Evolutionary conservation across 805 yeast species (phyloP).

Genomic region (Wickerhamiella vanderwaltii): DNA sequence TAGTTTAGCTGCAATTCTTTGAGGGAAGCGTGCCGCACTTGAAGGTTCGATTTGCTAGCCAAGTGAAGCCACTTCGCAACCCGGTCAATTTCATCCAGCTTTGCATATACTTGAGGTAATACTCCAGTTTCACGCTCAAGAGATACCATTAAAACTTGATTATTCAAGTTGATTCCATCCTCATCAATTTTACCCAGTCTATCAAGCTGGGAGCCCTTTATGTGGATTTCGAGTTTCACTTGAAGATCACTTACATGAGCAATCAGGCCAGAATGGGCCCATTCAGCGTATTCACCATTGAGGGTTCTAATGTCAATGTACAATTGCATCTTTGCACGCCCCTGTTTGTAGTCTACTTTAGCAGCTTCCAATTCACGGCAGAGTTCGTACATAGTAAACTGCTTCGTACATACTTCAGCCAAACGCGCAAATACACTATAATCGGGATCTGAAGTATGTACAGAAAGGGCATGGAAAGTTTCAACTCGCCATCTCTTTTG

Average conservation of each 20-base stretch:
- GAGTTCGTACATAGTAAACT: conserved; percentile 25
- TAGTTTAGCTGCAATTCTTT: conserved; percentile 18
- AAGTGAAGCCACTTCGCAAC: conserved; percentile 19
- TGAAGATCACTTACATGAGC: conserved; percentile 13
- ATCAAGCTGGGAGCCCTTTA: conserved; percentile 2
- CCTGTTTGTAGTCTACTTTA: conserved; percentile 17
- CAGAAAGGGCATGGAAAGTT: conserved; percentile 15
- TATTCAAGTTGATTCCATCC: neutral
- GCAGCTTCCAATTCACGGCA: conserved; percentile 23
- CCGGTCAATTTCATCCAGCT: conserved; percentile 13
- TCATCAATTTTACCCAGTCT: conserved; percentile 9
- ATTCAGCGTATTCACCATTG: conserved; percentile 12
- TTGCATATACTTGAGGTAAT: neutral
- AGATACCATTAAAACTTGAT: neutral
- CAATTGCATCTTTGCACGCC: conserved; percentile 13
- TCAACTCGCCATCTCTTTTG: conserved; percentile 21
- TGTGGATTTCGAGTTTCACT: conserved; percentile 7
- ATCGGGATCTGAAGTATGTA: conserved; percentile 20
- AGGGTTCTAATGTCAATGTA: conserved; percentile 17
- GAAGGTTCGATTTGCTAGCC: conserved; percentile 15
- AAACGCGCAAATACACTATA: conserved; percentile 23
- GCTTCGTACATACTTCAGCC: conserved; percentile 19
- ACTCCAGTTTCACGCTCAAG: neutral
- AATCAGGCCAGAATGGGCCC: conserved; percentile 21
- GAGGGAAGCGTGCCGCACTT: conserved; percentile 17